Evolutionary conservation across 768 basidiomycete genomes (phyloP), one percentile per base, ranked within the genome.

Genomic region (Kwoniella pini): DNA sequence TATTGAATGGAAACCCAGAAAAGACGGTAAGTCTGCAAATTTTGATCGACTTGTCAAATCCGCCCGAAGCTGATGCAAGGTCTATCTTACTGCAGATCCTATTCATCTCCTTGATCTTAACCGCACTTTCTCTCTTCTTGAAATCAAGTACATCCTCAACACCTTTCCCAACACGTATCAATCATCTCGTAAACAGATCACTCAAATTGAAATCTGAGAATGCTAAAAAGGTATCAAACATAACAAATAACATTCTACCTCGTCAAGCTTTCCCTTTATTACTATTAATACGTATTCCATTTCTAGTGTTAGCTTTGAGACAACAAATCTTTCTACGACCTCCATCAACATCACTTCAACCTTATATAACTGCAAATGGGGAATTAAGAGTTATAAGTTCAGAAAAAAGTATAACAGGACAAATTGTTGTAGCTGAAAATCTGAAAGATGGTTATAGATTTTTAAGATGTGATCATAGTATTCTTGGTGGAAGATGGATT

Each of bases 401-500:
- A 4, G 68, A 69, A 50, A 49, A 67, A 21, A 71, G 79, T 43
- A 38, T 83, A n/a, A 94, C 90, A 0, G 93, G 93, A 1, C 80
- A 87, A 13, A 85, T 97, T 31, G 84, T 88, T 1, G 92, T 96
- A 7, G 93, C 85, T 27, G 90, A 97, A 69, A 61, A 75, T 27
- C 54, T 79, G n/a, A 70, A 70, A 15, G 62, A 57, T 24, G 76
- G 71, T 2, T 75, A 80, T 44, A 76, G 56, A 74, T 74, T 82
- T 62, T 68, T 86, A 22, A 74, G 85, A n/a, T 83, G 82, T 21
- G 84, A 84, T 48, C 84, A 85, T 59, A 82, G 81, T 6, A 71
- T 86, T 12, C 78, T 86, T 1, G 85, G 85, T 3, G 85, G 95
- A 3, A 85, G 89, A 46, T 97, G 95, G 95, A 84, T 86, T 26